Evolutionary conservation across 2,329 filamentous ascomycete species (phyloP).

Genomic region (Phialemonium atrogriseum): DNA sequence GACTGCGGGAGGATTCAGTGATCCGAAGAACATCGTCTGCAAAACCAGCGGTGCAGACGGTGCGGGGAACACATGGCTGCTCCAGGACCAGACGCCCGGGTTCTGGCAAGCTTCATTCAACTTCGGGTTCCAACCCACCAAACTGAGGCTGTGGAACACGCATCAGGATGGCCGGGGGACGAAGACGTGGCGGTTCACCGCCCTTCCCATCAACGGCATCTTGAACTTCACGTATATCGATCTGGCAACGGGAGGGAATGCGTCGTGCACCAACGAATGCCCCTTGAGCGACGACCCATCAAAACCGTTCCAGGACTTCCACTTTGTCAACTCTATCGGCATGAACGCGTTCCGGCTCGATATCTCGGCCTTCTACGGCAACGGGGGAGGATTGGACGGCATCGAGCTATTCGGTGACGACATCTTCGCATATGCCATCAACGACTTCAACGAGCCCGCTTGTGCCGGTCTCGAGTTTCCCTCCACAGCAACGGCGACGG

Average conservation of each 20-base stretch:
- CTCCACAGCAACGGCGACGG: slow-evolving; percentile 61
- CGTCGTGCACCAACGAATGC: slow-evolving; percentile 72
- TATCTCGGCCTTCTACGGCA: slow-evolving; percentile 79
- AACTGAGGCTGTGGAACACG: slow-evolving; percentile 82
- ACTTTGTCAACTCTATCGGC: slow-evolving; percentile 78
- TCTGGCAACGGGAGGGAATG: slow-evolving; percentile 56
- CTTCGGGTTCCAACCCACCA: slow-evolving; percentile 81
- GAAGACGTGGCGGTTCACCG: slow-evolving; percentile 78
- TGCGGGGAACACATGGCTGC: slow-evolving; percentile 72
- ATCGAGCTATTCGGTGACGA: slow-evolving; percentile 83
- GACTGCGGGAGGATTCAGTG: slow-evolving; percentile 54
- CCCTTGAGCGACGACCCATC: slow-evolving; percentile 67
- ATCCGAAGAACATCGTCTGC: slow-evolving; percentile 79
- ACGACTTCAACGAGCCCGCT: slow-evolving; percentile 78
- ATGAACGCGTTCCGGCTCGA: slow-evolving; percentile 85
- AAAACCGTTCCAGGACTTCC: slow-evolving; percentile 74
- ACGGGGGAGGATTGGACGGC: slow-evolving; percentile 74
- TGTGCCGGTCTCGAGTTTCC: slow-evolving; percentile 59
- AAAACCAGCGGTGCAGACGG: slow-evolving; percentile 59
- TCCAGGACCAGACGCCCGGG: slow-evolving; percentile 66
- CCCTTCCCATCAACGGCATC: slow-evolving; percentile 80
- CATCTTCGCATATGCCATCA: slow-evolving; percentile 77
- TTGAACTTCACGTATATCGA: slow-evolving; percentile 94
- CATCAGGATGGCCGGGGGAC: slow-evolving; percentile 77
- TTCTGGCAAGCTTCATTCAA: slow-evolving; percentile 77